These are phyloP conservation scores for Zygnema circumcarinatum DNA, from an alignment of 139 green algal species.

Conservation along the genomic window DNA sequence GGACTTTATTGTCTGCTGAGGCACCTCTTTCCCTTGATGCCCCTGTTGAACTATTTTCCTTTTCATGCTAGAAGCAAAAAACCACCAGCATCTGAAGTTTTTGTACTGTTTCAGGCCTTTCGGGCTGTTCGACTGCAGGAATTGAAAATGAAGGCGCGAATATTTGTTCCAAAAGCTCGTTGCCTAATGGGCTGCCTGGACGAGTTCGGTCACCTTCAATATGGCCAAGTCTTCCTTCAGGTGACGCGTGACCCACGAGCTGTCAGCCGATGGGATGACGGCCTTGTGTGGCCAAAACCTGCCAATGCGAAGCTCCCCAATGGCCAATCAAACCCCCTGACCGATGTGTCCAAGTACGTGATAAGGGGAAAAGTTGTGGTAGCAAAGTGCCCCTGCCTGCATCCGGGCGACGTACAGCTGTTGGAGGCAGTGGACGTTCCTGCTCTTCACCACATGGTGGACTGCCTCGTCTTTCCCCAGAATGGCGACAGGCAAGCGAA, in stretches of 20 bases:
- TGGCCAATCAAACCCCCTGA: too few species aligned
- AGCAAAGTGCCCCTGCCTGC: slow-evolving; percentile 63
- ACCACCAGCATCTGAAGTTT: too few species aligned
- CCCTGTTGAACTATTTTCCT: too few species aligned
- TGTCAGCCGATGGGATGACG: neutral
- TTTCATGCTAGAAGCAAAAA: too few species aligned
- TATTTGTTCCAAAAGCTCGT: slow-evolving; percentile 4
- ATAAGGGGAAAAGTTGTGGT: slow-evolving; percentile 51
- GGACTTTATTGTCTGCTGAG: too few species aligned
- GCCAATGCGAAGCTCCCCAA: neutral
- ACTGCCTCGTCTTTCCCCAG: slow-evolving; percentile 61
- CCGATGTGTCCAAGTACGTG: neutral
- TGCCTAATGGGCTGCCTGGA: slow-evolving; percentile 10
- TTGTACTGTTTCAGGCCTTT: neutral
- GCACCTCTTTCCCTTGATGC: too few species aligned
- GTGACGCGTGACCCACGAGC: neutral
- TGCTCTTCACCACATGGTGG: slow-evolving; percentile 46
- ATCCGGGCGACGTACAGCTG: slow-evolving; percentile 60
- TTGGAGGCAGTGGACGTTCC: slow-evolving; percentile 58
- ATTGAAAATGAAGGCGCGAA: neutral
- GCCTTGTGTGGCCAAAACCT: neutral
- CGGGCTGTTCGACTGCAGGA: neutral
- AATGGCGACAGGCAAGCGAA: neutral
- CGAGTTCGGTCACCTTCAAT: neutral
- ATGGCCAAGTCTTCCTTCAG: neutral